Evolutionary conservation across 768 basidiomycete species (phyloP).

Genomic region (Boletus subcaerulescens): DNA sequence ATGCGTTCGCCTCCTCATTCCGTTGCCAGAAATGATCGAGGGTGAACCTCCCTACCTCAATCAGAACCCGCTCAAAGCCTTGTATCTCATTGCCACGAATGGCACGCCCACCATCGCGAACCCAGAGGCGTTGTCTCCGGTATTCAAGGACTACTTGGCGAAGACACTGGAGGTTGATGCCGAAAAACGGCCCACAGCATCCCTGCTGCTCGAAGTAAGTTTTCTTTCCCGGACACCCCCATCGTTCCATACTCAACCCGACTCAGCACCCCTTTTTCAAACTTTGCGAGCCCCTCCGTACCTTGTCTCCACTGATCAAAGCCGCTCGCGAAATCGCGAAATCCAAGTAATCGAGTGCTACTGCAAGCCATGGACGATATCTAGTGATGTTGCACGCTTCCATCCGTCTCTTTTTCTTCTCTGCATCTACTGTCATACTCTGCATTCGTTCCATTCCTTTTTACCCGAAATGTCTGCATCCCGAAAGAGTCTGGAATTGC

Average conservation of each 20-base stretch:
- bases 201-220: constrained; percentile 71
- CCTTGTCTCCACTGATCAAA: constrained; percentile 86
- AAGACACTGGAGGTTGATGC: constrained; percentile 92
- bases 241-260: constrained; percentile 2
- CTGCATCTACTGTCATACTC: constrained; percentile 19
- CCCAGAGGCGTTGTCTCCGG: constrained; percentile 67
- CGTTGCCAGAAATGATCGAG: constrained; percentile 86
- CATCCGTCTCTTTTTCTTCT: background rate
- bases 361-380: constrained; percentile 11
- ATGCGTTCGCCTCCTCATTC: constrained; percentile 4
- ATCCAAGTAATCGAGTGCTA: constrained; percentile 34
- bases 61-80: constrained; percentile 93
- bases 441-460: constrained; percentile 16
- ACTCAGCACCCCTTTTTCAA: constrained; percentile 84
- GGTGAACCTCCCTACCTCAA: constrained; percentile 96
- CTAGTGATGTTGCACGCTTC: constrained; percentile 3
- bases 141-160: constrained; percentile 88
- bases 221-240: background rate
- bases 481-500: constrained; percentile 12
- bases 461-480: constrained; percentile 15
- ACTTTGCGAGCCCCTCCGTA: constrained; percentile 80
- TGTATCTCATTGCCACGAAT: constrained; percentile 98
- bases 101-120: constrained; percentile 96
- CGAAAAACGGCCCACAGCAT: constrained; percentile 88
- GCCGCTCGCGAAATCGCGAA: constrained; percentile 86